phyloP scores from a whole-genome alignment of 805 yeast genomes.

The Metschnikowia cubensis region DNA sequence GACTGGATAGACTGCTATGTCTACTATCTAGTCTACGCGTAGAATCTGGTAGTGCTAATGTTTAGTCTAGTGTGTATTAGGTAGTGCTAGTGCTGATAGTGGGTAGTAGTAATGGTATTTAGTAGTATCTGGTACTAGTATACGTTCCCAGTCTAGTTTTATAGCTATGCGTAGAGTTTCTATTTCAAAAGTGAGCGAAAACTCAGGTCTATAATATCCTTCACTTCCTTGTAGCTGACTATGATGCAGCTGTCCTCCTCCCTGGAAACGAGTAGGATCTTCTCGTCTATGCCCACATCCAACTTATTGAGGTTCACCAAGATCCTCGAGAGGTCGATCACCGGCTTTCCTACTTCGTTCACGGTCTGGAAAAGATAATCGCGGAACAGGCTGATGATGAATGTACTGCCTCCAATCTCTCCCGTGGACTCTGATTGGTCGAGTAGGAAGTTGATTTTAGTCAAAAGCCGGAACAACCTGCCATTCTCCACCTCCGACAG shows the following conservation, averaged over 20 bases:
- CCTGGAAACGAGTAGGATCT: slow-evolving; percentile 69
- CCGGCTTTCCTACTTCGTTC: slow-evolving; percentile 73
- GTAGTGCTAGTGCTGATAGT: no score
- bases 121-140: no score
- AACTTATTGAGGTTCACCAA: slow-evolving; percentile 76
- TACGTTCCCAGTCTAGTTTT: no score
- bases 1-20: no score
- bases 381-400: slow-evolving; percentile 59
- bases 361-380: slow-evolving; percentile 84
- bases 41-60: no score
- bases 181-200: slow-evolving; percentile 40
- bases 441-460: slow-evolving; percentile 74
- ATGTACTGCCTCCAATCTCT: slow-evolving; percentile 66
- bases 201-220: slow-evolving; percentile 63
- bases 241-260: slow-evolving; percentile 86
- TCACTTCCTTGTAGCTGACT: slow-evolving; percentile 78
- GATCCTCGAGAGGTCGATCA: slow-evolving; percentile 78
- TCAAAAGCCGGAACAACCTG: slow-evolving; percentile 72
- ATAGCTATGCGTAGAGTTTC: slow-evolving; percentile 2
- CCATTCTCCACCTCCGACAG: slow-evolving; percentile 82
- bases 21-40: no score
- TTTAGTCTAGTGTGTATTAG: no score
- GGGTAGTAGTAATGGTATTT: no score
- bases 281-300: slow-evolving; percentile 89
- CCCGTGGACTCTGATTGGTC: slow-evolving; percentile 63